These are phyloP conservation scores for Globisporangium viniferum DNA, from an alignment of 352 stramenopile genomes.

Conservation along the genomic window DNA sequence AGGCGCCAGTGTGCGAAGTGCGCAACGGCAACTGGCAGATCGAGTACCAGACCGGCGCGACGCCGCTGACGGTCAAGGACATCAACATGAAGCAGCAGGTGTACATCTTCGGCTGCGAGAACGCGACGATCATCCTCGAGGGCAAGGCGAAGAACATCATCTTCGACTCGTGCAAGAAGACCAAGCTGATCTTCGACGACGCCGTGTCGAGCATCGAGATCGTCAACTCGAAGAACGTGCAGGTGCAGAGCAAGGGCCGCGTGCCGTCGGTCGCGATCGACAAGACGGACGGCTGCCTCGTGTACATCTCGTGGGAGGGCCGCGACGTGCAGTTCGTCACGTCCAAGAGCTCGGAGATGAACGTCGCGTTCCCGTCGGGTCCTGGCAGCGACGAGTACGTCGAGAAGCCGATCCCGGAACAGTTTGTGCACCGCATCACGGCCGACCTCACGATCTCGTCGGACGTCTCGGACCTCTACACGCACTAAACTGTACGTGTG, in stretches of 20 bases:
- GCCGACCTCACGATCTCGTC: constrained; percentile 83
- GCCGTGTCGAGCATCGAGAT: constrained; percentile 96
- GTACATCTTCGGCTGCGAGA: constrained; percentile 95
- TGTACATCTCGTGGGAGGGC: constrained; percentile 94
- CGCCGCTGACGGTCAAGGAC: constrained; percentile 86
- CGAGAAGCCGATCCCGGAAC: constrained; percentile 96
- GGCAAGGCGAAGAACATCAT: constrained; percentile 98
- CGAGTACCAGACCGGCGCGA: constrained; percentile 91
- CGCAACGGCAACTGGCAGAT: constrained; percentile 96
- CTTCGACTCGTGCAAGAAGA: constrained; percentile 95
- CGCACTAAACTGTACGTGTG: constrained; percentile 35
- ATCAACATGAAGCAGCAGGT: constrained; percentile 95
- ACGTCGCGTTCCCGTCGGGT: constrained; percentile 92
- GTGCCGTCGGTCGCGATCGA: constrained; percentile 97
- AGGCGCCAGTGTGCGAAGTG: constrained; percentile 75
- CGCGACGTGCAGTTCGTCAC: constrained; percentile 91
- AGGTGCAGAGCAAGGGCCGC: constrained; percentile 92
- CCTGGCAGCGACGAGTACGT: constrained; percentile 88
- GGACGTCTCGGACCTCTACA: constrained; percentile 95
- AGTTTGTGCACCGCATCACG: constrained; percentile 95
- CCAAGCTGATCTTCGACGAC: constrained; percentile 95
- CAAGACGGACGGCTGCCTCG: constrained; percentile 97
- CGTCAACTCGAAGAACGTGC: constrained; percentile 97
- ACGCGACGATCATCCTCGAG: constrained; percentile 93
- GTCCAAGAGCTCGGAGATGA: constrained; percentile 97